Percentiles rank a stretch among this genome's conserved stretches.
These are phyloP conservation scores for Gomphus sp. DNA, from an alignment of 1,284 basidiomycete genomes.

Conservation along the genomic window DNA sequence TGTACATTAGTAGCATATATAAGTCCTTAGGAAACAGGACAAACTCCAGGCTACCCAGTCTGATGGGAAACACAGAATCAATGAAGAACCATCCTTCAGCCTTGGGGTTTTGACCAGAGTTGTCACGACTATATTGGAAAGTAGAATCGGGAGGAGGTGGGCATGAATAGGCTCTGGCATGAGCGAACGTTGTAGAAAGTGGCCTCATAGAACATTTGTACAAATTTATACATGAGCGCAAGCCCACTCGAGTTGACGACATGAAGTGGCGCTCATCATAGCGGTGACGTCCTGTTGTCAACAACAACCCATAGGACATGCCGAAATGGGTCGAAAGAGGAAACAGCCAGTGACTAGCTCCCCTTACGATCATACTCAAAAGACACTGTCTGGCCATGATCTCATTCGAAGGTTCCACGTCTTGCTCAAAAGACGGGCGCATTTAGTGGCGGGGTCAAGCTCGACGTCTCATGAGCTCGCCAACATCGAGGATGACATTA, in stretches of 20 bases:
- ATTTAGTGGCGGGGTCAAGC: background rate
- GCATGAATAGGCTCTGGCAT: background rate
- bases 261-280: background rate
- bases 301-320: background rate
- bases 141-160: background rate
- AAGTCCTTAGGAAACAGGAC: constrained; percentile 16
- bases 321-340: background rate
- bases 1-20: constrained; percentile 7
- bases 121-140: background rate
- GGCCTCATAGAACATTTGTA: background rate
- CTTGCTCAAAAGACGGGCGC: background rate
- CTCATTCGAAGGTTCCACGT: constrained; percentile 5
- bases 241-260: background rate
- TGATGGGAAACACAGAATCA: constrained; percentile 49
- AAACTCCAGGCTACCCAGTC: constrained; percentile 43
- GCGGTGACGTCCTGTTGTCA: background rate
- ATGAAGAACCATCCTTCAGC: constrained; percentile 40
- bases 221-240: background rate
- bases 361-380: background rate
- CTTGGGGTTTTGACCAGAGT: background rate
- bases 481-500: constrained; percentile 52
- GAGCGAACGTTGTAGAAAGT: background rate
- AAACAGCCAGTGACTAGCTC: background rate
- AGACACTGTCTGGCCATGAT: background rate
- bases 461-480: constrained; percentile 24